Evolutionary conservation across 352 stramenopile genomes (phyloP).

Genomic region (Achlya hypogyna): DNA sequence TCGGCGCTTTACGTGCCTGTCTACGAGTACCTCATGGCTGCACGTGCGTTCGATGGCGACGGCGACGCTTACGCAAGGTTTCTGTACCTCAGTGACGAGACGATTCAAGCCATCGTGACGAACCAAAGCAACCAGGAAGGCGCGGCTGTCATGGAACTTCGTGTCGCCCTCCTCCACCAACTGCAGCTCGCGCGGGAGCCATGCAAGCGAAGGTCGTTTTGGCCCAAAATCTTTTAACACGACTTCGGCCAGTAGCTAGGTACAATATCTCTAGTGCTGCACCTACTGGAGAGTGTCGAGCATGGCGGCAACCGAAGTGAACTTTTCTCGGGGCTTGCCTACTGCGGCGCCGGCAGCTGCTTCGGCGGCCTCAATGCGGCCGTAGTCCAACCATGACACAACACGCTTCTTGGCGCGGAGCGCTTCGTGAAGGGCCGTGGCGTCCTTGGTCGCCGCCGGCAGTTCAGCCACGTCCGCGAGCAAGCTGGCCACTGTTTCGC

Average conservation of each 20-base stretch:
- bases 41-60: background rate
- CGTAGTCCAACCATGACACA: slow-evolving; percentile 57
- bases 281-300: slow-evolving; percentile 21
- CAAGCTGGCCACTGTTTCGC: slow-evolving; percentile 91
- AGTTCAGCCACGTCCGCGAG: slow-evolving; percentile 79
- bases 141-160: background rate
- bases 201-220: background rate
- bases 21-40: background rate
- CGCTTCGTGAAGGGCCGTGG: slow-evolving; percentile 26
- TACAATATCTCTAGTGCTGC: background rate
- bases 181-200: background rate
- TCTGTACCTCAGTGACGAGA: slow-evolving; percentile 1
- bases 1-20: slow-evolving; percentile 1
- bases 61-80: slow-evolving; percentile 5
- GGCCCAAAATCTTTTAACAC: background rate
- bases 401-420: slow-evolving; percentile 57
- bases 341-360: slow-evolving; percentile 37
- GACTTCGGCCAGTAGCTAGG: background rate
- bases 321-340: slow-evolving; percentile 73
- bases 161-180: background rate
- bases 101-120: background rate
- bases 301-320: slow-evolving; percentile 75
- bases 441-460: slow-evolving; percentile 26
- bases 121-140: slow-evolving; percentile 1
- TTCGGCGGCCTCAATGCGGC: slow-evolving; percentile 53